These are phyloP conservation scores for Tetracladium setigerum DNA, from an alignment of 495 filamentous ascomycete genomes.

Conservation along the genomic window DNA sequence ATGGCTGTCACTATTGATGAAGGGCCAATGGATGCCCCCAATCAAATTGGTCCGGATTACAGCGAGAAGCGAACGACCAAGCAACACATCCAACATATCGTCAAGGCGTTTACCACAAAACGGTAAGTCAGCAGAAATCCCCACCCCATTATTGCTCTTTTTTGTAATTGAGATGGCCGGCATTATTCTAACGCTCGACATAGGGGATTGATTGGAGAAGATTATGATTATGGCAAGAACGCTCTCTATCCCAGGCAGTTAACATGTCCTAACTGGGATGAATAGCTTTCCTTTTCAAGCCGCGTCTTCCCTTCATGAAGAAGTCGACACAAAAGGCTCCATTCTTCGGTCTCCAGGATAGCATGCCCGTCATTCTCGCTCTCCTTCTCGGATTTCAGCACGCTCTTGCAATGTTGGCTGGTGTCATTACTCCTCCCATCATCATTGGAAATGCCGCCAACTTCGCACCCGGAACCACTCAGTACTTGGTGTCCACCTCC, in stretches of 20 bases:
- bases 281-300: constrained; percentile 50
- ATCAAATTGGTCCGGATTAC: constrained; percentile 14
- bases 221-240: constrained; percentile 77
- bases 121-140: too few species aligned
- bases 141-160: too few species aligned
- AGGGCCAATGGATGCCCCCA: constrained; percentile 18
- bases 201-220: constrained; percentile 62
- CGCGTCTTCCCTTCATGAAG: constrained; percentile 78
- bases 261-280: not conserved
- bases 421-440: constrained; percentile 70
- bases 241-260: constrained; percentile 11
- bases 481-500: constrained; percentile 86
- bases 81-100: constrained; percentile 8
- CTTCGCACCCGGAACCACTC: constrained; percentile 47
- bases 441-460: constrained; percentile 65
- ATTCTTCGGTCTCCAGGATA: constrained; percentile 84
- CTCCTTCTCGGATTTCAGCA: constrained; percentile 68
- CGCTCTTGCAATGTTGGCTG: constrained; percentile 43
- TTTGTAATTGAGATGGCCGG: too few species aligned
- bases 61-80: constrained; percentile 10
- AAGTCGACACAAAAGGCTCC: constrained; percentile 55
- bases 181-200: too few species aligned
- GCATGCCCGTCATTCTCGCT: constrained; percentile 72
- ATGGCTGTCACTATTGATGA: constrained; percentile 19
- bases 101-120: constrained; percentile 36